phyloP scores from a whole-genome alignment of 1,284 basidiomycete species.

The Tremellales sp. region DNA sequence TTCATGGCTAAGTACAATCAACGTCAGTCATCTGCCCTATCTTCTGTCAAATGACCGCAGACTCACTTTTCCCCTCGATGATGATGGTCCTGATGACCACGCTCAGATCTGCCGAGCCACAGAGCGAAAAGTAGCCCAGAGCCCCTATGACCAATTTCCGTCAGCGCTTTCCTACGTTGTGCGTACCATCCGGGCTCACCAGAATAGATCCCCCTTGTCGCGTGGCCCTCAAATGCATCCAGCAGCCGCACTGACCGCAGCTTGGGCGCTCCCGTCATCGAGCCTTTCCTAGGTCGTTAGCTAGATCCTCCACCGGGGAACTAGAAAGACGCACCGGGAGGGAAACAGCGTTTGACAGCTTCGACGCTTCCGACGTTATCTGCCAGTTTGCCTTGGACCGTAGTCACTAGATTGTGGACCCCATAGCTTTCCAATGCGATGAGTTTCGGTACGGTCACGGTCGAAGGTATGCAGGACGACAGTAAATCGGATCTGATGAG shows the following conservation, averaged over 20 bases:
- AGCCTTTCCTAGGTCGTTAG: conserved; percentile 55
- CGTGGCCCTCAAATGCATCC: conserved; percentile 68
- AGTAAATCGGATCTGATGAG: conserved; percentile 88
- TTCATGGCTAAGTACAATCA: conserved; percentile 33
- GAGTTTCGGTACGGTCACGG: conserved; percentile 77
- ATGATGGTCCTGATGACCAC: conserved; percentile 95
- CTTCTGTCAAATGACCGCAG: neutral
- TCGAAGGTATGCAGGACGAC: conserved; percentile 64
- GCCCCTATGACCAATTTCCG: conserved; percentile 52
- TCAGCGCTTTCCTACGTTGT: conserved; percentile 1
- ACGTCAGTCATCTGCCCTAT: conserved; percentile 1
- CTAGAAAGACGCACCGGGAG: conserved; percentile 62
- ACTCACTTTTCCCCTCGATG: conserved; percentile 58
- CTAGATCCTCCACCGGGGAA: neutral
- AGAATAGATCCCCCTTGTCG: conserved; percentile 77
- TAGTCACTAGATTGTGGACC: conserved; percentile 94
- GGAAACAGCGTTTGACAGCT: conserved; percentile 71
- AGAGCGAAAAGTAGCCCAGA: conserved; percentile 86
- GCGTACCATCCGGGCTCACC: conserved; percentile 42
- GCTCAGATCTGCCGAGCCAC: conserved; percentile 86
- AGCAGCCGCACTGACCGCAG: conserved; percentile 88
- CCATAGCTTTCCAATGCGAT: conserved; percentile 90
- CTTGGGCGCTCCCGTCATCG: conserved; percentile 98
- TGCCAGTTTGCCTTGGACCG: conserved; percentile 67
- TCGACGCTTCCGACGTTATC: conserved; percentile 59